Base-by-base conservation (phyloP, 2,329 filamentous ascomycete genomes). In the Verticillium alfalfae region DNA sequence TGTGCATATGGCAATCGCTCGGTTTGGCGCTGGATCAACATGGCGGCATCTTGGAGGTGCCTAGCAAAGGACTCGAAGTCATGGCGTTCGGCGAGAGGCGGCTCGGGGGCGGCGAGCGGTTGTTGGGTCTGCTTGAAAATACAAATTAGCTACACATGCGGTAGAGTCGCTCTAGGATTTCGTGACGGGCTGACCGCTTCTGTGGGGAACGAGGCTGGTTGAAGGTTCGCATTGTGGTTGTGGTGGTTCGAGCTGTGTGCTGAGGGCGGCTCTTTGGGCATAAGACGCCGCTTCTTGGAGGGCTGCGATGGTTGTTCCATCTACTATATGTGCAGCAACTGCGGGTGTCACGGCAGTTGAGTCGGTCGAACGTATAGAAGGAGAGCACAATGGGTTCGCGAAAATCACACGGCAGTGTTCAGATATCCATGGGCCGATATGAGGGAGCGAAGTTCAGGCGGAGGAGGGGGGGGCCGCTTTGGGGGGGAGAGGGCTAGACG, bases 21-120 rank as follows among this genome's bases (percentile, higher is more conserved):
- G 56, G 84, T 84, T 73, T 88, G 85, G 65, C 84, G 81, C 70
- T 87, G 84, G 66, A 89, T 87, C 68, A 87, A 78, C 81, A 88
- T 87, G 66, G 86, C 86, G 58, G 86, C 86, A 80, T 88, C 86
- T 70, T 89, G 86, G 55, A 89, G 80, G 75, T 89, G 86, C 56
- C 86, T 81, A 63, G 86, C 86, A 70, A 88, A 88, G 60, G 84
- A 81, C 72, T 88, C 86, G 73, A 88, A 89, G 68, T 88, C 85
- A 73, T 85, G 81, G 66, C 83, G 81, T 67, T 85, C 81, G 61
- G 73, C 70, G 67, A 70, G 71, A 67, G 76, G 71, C 61, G 73
- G 69, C 73, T 81, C 77, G 72, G 77, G 71, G 66, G 70, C 67
- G 68, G 76, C 65, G 72, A 57, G 62, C 57, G 63, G 62, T 39